Evolutionary conservation across 208 protist species (phyloP), one percentile per base, ranked within the genome.

Genomic region (Wallacemonas sp.): DNA sequence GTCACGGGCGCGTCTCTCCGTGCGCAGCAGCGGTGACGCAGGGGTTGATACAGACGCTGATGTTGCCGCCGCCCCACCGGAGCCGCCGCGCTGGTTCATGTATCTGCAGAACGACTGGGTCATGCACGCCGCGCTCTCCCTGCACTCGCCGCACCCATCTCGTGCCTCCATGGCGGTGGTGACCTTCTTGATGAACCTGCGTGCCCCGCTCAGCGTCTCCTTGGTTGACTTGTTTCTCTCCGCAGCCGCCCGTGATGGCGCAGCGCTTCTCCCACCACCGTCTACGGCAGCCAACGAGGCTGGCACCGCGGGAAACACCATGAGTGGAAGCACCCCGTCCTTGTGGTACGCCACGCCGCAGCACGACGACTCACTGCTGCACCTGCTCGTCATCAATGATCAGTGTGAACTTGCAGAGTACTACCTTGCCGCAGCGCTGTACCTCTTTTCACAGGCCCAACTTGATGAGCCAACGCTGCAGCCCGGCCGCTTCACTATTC

Each of bases 371-470:
- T 80, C 85, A 8, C 69, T 91, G 12, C 67, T 94, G 26, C 88
- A 94, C 62, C 64, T 94, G 17, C 74, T 94, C 30, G 88, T 94
- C 19, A 78, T 92, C 44, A 83, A 92, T 68, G 71, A 92, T 52
- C 88, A 94, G 57, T 76, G 80, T 60, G 78, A 85, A 65, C 67
- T 94, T 16, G 76, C 85, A 4, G 80, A 85, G 69, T 94, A 90
- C 71, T 94, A 84, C 64, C 70, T 94, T 2, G 79, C 83, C 29
- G 76, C 80, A 36, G 79, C 77, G 30, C 68, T 85, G 24, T 78
- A 78, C 39, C 89, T 81, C 61, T 86, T 87, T 38, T 72, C 80
- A 2, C 79, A 82, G 26, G 75, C 78, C 34, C 67, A 76, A 26
- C 78, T 76, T 39, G 80, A 81, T 39, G 73, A 70, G 27, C 72